Evolutionary conservation across 305 asterid species (phyloP).

Genomic region (Fraxinus velutina): DNA sequence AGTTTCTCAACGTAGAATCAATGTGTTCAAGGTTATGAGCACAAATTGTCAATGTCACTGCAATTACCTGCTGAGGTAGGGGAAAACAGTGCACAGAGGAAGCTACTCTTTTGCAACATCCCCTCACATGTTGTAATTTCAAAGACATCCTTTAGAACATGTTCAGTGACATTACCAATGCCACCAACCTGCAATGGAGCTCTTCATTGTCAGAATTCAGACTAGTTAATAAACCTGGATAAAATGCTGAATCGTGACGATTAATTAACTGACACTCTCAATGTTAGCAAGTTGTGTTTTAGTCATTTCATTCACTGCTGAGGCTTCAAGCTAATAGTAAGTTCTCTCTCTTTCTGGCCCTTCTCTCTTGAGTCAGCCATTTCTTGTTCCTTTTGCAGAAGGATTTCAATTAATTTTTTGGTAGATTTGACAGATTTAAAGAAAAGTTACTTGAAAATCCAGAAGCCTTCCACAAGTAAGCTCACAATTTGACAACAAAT

Average conservation of each 20-base stretch:
- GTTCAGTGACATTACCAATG: conserved; percentile 93
- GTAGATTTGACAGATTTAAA: background rate
- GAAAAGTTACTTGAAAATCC: background rate
- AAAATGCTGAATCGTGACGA: background rate
- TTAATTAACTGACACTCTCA: background rate
- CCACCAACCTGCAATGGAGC: conserved; percentile 75
- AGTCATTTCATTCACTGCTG: background rate
- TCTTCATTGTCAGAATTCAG: conserved; percentile 25
- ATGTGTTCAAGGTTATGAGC: background rate
- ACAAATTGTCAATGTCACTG: conserved; percentile 9
- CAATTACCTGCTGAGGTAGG: conserved; percentile 78
- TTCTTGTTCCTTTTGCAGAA: background rate
- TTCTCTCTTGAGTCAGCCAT: background rate
- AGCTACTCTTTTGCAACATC: conserved; percentile 70
- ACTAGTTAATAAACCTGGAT: background rate
- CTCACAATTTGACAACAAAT: background rate
- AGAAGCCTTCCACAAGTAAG: background rate
- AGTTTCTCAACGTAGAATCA: conserved; percentile 2
- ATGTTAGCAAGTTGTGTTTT: background rate
- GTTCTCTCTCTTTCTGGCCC: background rate
- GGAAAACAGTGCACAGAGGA: conserved; percentile 79
- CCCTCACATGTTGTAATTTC: conserved; percentile 81
- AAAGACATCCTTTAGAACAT: conserved; percentile 63
- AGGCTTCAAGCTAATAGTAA: background rate
- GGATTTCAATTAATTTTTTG: background rate